A percentile compares a stretch with the other conserved stretches of the same genome.
phyloP scores from a whole-genome alignment of 1,139 yeast species.

The Wickerhamomyces sp. region DNA sequence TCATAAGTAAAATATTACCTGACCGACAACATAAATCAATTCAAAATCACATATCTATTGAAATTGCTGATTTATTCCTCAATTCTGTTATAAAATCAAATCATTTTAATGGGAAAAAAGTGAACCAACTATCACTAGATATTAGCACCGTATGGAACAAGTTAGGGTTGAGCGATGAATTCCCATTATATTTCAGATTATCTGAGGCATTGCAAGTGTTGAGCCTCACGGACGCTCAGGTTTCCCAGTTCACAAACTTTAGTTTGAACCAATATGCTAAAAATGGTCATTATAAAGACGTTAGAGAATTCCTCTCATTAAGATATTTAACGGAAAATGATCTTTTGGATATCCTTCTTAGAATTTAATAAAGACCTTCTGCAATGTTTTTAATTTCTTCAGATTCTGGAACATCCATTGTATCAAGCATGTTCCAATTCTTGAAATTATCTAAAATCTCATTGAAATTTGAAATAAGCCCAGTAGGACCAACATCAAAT shows the following conservation, averaged over 20 bases:
- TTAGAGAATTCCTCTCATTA: constrained; percentile 23
- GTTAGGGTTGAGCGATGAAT: constrained; percentile 32
- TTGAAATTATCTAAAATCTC: constrained; percentile 36
- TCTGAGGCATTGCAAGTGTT: constrained; percentile 37
- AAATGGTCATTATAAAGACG: constrained; percentile 24
- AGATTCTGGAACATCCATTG: not conserved
- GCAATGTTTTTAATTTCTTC: constrained; percentile 2
- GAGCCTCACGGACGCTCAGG: constrained; percentile 35
- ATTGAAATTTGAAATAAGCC: constrained; percentile 58
- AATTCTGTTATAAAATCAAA: constrained; percentile 63
- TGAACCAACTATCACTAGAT: constrained; percentile 53
- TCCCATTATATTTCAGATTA: constrained; percentile 33
- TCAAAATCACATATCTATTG: constrained; percentile 38
- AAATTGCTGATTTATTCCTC: constrained; percentile 45
- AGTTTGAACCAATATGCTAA: constrained; percentile 26
- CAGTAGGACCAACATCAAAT: constrained; percentile 70
- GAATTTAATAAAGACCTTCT: constrained; percentile 15
- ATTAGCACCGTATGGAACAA: constrained; percentile 40
- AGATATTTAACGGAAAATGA: constrained; percentile 28
- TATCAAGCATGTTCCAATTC: constrained; percentile 15
- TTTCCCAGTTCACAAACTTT: constrained; percentile 26
- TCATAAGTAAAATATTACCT: constrained; percentile 35
- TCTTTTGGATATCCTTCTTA: constrained; percentile 31
- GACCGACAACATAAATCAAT: constrained; percentile 33
- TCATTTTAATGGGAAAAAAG: constrained; percentile 53